Percentiles rank a stretch among this genome's conserved stretches.
Conservation (phyloP, 2,329 filamentous ascomycete species). For the Rugonectria rugulosa region DNA sequence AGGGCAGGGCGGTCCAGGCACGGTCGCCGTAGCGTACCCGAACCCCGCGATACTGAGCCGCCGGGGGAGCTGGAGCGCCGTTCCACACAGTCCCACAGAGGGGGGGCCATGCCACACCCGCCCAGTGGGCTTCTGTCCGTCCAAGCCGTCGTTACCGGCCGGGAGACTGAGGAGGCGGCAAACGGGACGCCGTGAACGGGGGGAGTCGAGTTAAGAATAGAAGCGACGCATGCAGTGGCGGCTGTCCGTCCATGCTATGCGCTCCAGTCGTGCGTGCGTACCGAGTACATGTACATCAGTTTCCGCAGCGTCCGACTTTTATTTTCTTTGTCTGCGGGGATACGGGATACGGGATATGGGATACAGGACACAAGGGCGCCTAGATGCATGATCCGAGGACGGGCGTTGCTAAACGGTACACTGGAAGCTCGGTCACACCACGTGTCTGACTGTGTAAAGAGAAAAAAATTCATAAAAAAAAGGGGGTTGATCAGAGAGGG, state of each 20-base stretch:
- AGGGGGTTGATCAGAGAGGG: no score
- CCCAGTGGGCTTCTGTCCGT: constrained; percentile 7
- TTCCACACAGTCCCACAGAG: constrained; percentile 19
- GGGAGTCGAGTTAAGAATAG: neutral
- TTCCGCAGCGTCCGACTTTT: neutral
- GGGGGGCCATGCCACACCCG: constrained; percentile 20
- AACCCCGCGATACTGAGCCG: constrained; percentile 36
- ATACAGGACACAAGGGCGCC: neutral
- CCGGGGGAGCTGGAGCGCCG: constrained; percentile 23
- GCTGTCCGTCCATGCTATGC: no score
- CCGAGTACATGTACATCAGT: neutral
- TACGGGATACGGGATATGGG: neutral
- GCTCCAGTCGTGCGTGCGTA: no score
- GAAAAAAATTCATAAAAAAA: no score
- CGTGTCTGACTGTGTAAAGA: no score
- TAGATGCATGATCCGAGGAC: neutral
- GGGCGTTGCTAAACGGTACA: neutral
- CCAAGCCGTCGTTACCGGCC: constrained; percentile 12
- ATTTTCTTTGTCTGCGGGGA: no score
- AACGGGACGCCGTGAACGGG: neutral
- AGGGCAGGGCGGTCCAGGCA: neutral
- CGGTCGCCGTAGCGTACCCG: constrained; percentile 27
- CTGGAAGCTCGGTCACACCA: no score
- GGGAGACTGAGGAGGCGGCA: no score
- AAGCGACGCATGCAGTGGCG: no score